These are phyloP conservation scores for Sclerotinia sclerotiorum DNA, from an alignment of 2,329 filamentous ascomycete genomes.

Conservation along the genomic window DNA sequence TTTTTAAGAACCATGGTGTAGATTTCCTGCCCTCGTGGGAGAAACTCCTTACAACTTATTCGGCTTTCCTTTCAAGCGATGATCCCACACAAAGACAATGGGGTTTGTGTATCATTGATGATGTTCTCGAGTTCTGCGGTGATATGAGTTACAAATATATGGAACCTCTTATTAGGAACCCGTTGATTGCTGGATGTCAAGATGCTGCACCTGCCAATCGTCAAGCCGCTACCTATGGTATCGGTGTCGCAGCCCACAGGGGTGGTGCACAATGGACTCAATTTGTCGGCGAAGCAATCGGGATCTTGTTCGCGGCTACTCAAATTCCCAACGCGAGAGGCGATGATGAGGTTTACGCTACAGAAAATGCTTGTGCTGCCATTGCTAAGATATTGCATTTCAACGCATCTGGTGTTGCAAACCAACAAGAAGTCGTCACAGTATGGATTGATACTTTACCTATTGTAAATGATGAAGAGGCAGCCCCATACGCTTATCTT, in stretches of 20 bases:
- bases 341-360: slow-evolving; percentile 95
- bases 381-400: slow-evolving; percentile 97
- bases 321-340: slow-evolving; percentile 77
- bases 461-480: slow-evolving; percentile 93
- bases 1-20: slow-evolving; percentile 93
- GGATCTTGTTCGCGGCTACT: slow-evolving; percentile 80
- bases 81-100: slow-evolving; percentile 95
- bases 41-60: slow-evolving; percentile 79
- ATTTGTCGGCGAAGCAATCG: slow-evolving; percentile 78
- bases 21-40: slow-evolving; percentile 88
- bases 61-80: slow-evolving; percentile 73
- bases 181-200: slow-evolving; percentile 80
- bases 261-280: slow-evolving; percentile 84
- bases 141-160: slow-evolving; percentile 84
- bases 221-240: slow-evolving; percentile 93
- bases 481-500: slow-evolving; percentile 90
- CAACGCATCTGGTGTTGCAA: slow-evolving; percentile 73
- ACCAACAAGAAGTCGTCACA: slow-evolving; percentile 72
- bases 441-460: slow-evolving; percentile 91
- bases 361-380: slow-evolving; percentile 93
- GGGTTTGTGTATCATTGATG: slow-evolving; percentile 98
- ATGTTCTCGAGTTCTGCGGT: slow-evolving; percentile 96
- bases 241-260: slow-evolving; percentile 91
- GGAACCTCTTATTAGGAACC: slow-evolving; percentile 74
- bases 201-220: slow-evolving; percentile 87